Base-by-base conservation (phyloP, 305 asterid species). In the Caryopteris hybrid region DNA sequence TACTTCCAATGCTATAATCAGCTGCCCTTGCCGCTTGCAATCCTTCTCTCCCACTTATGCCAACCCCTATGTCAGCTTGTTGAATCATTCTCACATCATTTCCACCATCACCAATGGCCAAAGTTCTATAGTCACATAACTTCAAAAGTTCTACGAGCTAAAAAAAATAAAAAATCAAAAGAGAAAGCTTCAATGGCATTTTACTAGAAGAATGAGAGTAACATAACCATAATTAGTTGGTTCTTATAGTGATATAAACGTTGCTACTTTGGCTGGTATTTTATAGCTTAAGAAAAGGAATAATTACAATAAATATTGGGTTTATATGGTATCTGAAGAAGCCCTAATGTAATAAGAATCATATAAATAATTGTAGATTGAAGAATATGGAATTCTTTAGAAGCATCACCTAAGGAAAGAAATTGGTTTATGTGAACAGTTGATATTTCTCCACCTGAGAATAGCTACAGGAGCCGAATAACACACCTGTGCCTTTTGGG, bases 21-120 rank as follows among this genome's bases (percentile, higher is more conserved):
- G 99, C 97, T 73, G 99, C 99, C 80, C 99, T 85, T 72, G 99
- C 96, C 18, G 99, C 99, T 79, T 93, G 99, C 78, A 93, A 78
- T 71, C 99, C 99, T 87, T 93, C 99, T 80, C 95, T 85, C 71
- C 99, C 99, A 72, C 99, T 93, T 80, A 93, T 93, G 80, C 98
- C 98, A 71, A 93, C 97, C 64, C 98, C 98, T 74, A 93, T 88
- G 73, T 93, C 97, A 73, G 99, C 99, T 87, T 93, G 99, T 70
- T 93, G 99, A 71, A 93, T 93, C 99, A 93, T 93, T 77, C 97
- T 85, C 74, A 93, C 99, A 79, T 93, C 99, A 79, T 93, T 93
- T 72, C 99, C 99, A 68, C 99, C 99, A 79, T 93, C 99, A 50
- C 99, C 99, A 72, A 93, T 88, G 70, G 99, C 99, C 85, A 93